Evolutionary conservation across 257 asterid species (phyloP).

Genomic region (Solanum dulcamara): DNA sequence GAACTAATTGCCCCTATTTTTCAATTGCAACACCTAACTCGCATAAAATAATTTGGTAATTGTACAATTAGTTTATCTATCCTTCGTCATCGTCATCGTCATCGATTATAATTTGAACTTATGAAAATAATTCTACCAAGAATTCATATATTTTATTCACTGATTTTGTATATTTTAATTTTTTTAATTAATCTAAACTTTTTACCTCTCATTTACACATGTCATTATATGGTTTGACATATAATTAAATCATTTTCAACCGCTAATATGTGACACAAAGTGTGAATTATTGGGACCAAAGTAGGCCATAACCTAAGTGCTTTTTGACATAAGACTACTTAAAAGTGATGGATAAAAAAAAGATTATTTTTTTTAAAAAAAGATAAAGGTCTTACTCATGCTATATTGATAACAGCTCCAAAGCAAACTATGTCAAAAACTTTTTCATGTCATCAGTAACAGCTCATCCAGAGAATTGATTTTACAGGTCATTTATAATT

Average conservation of each 20-base stretch:
- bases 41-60: neutral
- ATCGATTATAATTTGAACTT: neutral
- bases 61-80: neutral
- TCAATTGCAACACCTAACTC: neutral
- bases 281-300: constrained; percentile 10
- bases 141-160: neutral
- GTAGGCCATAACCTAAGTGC: neutral
- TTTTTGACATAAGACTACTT: neutral
- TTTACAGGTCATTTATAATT: neutral
- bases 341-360: neutral
- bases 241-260: neutral
- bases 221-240: neutral
- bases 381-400: neutral
- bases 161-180: too few species aligned
- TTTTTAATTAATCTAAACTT: neutral
- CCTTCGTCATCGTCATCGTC: neutral
- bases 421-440: neutral
- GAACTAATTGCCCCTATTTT: neutral
- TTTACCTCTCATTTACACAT: neutral
- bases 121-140: neutral
- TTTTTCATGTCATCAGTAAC: neutral
- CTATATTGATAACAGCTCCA: neutral
- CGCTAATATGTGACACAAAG: neutral
- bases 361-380: neutral
- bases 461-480: too few species aligned